Conservation (phyloP, 2,329 filamentous ascomycete genomes). For the Trichoderma sp. region DNA sequence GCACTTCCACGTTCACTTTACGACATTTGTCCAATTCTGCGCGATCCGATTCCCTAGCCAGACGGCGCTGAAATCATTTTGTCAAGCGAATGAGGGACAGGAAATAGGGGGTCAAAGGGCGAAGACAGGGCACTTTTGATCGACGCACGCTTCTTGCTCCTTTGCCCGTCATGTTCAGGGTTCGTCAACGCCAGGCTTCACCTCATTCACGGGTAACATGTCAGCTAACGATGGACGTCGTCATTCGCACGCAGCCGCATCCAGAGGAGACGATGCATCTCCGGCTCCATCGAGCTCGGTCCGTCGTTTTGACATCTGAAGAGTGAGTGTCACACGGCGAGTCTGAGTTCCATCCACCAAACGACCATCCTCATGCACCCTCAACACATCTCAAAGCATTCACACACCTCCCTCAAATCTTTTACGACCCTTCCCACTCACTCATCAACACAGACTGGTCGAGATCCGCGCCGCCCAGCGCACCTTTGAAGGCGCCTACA, state of each 20-base stretch:
- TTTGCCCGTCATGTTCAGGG: conserved; percentile 31
- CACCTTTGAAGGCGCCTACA: conserved; percentile 96
- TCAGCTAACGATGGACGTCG: background rate
- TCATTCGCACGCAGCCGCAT: conserved; percentile 51
- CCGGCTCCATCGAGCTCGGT: conserved; percentile 80
- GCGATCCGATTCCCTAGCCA: background rate
- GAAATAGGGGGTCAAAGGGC: too few species aligned
- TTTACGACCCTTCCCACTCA: too few species aligned
- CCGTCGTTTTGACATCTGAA: conserved; percentile 75
- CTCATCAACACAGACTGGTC: conserved; percentile 61
- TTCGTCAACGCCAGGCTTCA: conserved; percentile 20
- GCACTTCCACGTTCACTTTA: background rate
- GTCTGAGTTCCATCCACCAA: background rate
- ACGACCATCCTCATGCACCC: background rate
- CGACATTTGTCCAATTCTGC: background rate
- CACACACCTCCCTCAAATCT: background rate
- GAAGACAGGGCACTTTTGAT: too few species aligned
- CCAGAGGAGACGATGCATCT: conserved; percentile 75
- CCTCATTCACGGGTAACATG: background rate
- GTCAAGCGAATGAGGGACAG: background rate
- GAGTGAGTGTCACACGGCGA: conserved; percentile 57
- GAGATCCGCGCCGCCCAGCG: conserved; percentile 93
- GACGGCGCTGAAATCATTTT: background rate
- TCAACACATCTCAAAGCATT: background rate
- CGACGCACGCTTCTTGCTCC: background rate